Conservation (phyloP, 2,329 filamentous ascomycete species). For the Tolypocladium endophyticum region DNA sequence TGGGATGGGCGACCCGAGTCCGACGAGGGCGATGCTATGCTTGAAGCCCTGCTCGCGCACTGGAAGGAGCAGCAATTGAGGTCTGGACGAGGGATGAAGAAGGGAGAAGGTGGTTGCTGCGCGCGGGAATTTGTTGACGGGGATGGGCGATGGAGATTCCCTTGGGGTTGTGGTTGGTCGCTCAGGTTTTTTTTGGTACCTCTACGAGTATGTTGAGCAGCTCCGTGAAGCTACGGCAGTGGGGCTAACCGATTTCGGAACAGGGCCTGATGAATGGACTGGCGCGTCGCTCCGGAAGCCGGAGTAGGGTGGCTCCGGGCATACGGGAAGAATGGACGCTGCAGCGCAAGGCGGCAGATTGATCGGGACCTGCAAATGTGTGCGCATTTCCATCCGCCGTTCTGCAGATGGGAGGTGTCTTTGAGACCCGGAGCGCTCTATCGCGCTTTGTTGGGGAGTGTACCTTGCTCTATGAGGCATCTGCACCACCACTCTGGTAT, state of each 20-base stretch:
- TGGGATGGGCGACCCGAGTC: conserved; percentile 1
- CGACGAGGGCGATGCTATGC: conserved; percentile 7
- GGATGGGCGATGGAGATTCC: conserved; percentile 21
- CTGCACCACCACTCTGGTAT: neutral
- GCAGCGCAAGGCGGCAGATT: neutral
- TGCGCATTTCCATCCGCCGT: neutral
- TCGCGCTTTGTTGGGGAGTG: neutral
- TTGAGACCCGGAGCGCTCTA: neutral
- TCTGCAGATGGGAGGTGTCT: neutral
- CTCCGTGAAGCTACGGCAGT: conserved; percentile 20
- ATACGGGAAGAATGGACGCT: neutral
- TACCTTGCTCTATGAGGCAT: neutral
- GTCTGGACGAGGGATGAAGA: conserved; percentile 6
- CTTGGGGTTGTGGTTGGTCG: conserved; percentile 23
- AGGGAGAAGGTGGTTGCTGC: conserved; percentile 8
- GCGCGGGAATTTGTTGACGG: conserved; percentile 21
- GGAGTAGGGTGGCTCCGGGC: neutral
- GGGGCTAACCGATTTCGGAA: conserved; percentile 19
- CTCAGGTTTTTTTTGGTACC: conserved; percentile 31
- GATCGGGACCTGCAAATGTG: neutral
- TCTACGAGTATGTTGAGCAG: conserved; percentile 26
- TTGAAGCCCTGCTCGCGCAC: conserved; percentile 1
- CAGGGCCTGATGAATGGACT: neutral
- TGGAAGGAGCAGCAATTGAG: conserved; percentile 1
- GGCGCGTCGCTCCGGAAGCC: neutral